Evolutionary conservation across 208 protist species (phyloP).

Genomic region (Wallacemonas sp.): DNA sequence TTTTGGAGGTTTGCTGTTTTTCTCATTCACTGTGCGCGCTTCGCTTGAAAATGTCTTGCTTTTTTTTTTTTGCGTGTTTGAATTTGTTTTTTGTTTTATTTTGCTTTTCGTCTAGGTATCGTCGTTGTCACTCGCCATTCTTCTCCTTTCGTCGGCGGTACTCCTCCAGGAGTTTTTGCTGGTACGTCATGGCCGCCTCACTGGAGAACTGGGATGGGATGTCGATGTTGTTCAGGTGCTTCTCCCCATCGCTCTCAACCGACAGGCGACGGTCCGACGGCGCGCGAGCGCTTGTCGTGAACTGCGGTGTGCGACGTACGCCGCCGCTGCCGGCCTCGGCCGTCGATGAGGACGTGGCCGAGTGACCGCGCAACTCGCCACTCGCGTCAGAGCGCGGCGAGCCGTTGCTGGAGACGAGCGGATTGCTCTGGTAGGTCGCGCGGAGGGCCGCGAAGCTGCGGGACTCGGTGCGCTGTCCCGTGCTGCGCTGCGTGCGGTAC

Average conservation of each 20-base stretch:
- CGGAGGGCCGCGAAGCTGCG: conserved; percentile 5
- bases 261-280: not conserved
- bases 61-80: conserved; percentile 9
- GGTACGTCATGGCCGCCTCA: conserved; percentile 76
- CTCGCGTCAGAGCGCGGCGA: not conserved
- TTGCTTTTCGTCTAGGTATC: too few species aligned
- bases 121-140: not conserved
- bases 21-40: not conserved
- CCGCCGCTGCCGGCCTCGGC: not conserved
- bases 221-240: conserved; percentile 26
- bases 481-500: conserved; percentile 45
- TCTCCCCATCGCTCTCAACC: conserved; percentile 20
- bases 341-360: not conserved
- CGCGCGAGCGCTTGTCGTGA: conserved; percentile 4
- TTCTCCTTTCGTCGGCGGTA: conserved; percentile 53
- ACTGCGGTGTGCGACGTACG: conserved; percentile 9
- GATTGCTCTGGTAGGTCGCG: conserved; percentile 14
- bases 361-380: not conserved
- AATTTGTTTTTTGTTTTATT: conserved; percentile 9
- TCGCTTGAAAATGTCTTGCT: not conserved
- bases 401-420: not conserved
- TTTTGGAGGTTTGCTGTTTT: not conserved
- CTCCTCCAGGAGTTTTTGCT: conserved; percentile 78
- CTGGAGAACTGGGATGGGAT: conserved; percentile 78
- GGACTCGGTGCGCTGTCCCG: conserved; percentile 20